Evolutionary conservation across 257 asterid genomes (phyloP), one percentile per base, ranked within the genome.

Genomic region (Parsonsia alboflavescens): DNA sequence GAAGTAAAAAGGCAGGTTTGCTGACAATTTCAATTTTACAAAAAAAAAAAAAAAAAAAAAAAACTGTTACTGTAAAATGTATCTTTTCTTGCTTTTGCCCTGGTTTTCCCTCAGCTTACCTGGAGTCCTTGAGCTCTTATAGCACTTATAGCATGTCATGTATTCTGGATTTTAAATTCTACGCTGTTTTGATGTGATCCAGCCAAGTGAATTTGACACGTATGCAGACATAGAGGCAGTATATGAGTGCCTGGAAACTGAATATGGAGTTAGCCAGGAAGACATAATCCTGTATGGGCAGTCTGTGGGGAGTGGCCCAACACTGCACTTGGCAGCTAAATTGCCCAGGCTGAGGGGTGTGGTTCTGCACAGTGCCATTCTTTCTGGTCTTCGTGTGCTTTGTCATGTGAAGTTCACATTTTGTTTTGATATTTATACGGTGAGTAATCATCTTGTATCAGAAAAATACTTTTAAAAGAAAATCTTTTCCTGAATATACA

Each of bases 261-360:
- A 95, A 75, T 95, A 92, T 71, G 99, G 99, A 71, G 80, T 90
- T 33, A 86, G 97, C 85, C 98, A 95, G 78, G 99, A 95, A 80
- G 96, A 90, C 80, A 59, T 95, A 58, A 91, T 95, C 80, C 82
- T 95, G 10, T 95, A 95, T 50, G 99, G 99, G 44, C 99, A 95
- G 78, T 95, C 99, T 24, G 99, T 95, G 52, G 99, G 99, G 77
- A 95, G 99, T 77, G 99, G 99, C 63, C 98, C 99, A 63, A 95
- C 99, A 4, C 77, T 95, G 80, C 99, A 95, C 81, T 80, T 95
- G 82, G 99, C 99, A 30, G 93, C 99, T 76, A 83, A 86, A 71
- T 83, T 95, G 73, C 99, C 99, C 5, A 84, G 99, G 73, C 75
- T 95, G 85, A 90, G 99, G 83, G 99, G 98, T 48, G 98, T 95